phyloP scores from a whole-genome alignment of 306 rosid genomes.

The Vigna hirtella region DNA sequence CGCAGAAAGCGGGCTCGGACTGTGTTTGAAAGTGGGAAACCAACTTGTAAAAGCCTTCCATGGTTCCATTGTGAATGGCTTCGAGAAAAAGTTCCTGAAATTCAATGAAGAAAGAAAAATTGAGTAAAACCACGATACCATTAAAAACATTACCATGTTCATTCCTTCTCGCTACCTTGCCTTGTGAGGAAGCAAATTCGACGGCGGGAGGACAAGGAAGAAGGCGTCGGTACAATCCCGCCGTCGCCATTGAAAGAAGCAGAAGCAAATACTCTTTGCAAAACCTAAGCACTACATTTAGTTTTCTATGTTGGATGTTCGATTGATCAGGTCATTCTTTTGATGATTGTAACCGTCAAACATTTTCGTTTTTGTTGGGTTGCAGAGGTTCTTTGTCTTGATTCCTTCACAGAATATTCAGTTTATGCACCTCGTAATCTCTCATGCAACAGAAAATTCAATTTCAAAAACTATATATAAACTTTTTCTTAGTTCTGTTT shows the following conservation, averaged over 20 bases:
- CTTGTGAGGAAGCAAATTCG: conserved; percentile 80
- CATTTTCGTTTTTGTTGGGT: not conserved
- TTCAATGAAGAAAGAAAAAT: conserved; percentile 26
- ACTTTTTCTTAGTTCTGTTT: too few species aligned
- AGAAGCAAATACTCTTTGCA: not conserved
- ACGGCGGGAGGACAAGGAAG: conserved; percentile 93
- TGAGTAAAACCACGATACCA: not conserved
- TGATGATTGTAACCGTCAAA: not conserved
- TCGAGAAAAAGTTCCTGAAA: conserved; percentile 77
- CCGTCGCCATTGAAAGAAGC: conserved; percentile 68
- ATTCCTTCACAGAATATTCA: too few species aligned
- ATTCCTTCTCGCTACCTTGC: conserved; percentile 58
- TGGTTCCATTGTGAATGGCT: conserved; percentile 77
- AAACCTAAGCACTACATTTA: not conserved
- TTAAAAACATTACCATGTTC: not conserved
- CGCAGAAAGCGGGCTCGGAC: conserved; percentile 93
- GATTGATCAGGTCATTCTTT: not conserved
- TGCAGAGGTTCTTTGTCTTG: not conserved
- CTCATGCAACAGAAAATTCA: too few species aligned
- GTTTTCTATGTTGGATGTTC: not conserved
- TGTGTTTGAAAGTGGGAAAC: conserved; percentile 90
- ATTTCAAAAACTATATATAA: too few species aligned
- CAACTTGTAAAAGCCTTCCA: conserved; percentile 87
- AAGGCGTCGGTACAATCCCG: conserved; percentile 82
- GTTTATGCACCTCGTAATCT: too few species aligned